These are phyloP conservation scores for Pyrenopolyporus hunteri DNA, from an alignment of 495 filamentous ascomycete species.

Conservation along the genomic window DNA sequence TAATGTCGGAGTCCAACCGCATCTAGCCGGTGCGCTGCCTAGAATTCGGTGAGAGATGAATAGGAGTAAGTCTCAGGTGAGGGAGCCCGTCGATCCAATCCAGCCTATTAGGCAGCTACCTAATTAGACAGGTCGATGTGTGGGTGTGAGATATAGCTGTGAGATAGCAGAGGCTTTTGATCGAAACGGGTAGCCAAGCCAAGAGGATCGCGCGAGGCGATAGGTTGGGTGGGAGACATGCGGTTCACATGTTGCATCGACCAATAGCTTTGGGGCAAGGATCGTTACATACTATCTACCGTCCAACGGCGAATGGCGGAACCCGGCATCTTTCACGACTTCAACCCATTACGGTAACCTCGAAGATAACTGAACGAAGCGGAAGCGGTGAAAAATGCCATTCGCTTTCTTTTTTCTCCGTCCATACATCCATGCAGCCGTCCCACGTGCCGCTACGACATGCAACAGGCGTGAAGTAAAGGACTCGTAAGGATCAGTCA, in stretches of 20 bases:
- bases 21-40: constrained; percentile 20
- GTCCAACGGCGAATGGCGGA: constrained; percentile 7
- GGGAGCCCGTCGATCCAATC: constrained; percentile 1
- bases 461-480: constrained; percentile 14
- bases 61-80: constrained; percentile 1
- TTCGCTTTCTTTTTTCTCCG: constrained; percentile 6
- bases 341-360: not conserved
- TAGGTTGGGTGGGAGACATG: not conserved
- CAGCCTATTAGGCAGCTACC: constrained; percentile 21
- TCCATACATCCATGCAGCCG: constrained; percentile 10
- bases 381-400: constrained; percentile 5
- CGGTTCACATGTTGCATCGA: constrained; percentile 17
- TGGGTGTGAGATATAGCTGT: not conserved
- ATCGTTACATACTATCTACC: constrained; percentile 13
- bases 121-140: constrained; percentile 8
- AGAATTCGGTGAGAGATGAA: constrained; percentile 12
- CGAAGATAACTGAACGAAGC: not conserved
- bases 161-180: not conserved
- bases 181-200: constrained; percentile 7
- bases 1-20: constrained; percentile 25
- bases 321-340: constrained; percentile 13
- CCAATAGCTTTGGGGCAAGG: constrained; percentile 1
- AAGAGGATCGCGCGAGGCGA: constrained; percentile 3
- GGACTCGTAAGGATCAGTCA: constrained; percentile 15
- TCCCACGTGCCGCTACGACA: constrained; percentile 29